Percentiles rank a stretch among this genome's conserved stretches.
Conservation (phyloP, 495 filamentous ascomycete genomes). For the Penicillium coprophilum region DNA sequence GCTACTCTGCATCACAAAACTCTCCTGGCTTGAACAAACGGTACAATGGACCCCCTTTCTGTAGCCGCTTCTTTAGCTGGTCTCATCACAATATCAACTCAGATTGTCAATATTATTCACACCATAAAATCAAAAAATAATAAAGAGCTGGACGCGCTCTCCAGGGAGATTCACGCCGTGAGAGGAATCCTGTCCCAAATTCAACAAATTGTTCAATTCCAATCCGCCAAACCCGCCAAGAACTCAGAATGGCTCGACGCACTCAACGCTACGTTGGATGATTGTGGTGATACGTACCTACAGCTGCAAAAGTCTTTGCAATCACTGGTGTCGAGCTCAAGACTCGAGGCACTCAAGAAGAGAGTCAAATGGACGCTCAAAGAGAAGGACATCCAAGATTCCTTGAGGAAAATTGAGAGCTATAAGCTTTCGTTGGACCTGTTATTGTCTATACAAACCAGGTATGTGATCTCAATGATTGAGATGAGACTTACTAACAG, state of each 20-base stretch:
- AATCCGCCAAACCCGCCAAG: background rate
- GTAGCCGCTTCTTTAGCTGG: background rate
- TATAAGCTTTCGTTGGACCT: background rate
- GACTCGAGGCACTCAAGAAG: background rate
- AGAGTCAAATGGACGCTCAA: background rate
- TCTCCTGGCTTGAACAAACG: background rate
- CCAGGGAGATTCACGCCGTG: background rate
- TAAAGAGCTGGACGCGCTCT: background rate
- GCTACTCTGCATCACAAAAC: background rate
- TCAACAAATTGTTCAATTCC: background rate
- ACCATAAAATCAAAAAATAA: background rate
- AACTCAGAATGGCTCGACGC: slow-evolving; percentile 10
- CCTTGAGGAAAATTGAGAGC: background rate
- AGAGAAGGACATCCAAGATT: background rate
- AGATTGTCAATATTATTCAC: background rate
- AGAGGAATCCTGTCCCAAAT: background rate
- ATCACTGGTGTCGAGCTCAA: background rate
- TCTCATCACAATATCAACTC: background rate
- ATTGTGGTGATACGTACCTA: slow-evolving; percentile 10
- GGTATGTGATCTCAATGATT: background rate
- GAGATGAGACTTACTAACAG: background rate
- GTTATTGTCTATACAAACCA: background rate
- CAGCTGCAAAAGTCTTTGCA: slow-evolving; percentile 4
- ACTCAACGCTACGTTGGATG: slow-evolving; percentile 4
- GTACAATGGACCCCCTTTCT: background rate